A percentile compares a stretch with the other conserved stretches of the same genome.
These are phyloP conservation scores for Heimioporus sp. DNA, from an alignment of 768 basidiomycete genomes.

Conservation along the genomic window DNA sequence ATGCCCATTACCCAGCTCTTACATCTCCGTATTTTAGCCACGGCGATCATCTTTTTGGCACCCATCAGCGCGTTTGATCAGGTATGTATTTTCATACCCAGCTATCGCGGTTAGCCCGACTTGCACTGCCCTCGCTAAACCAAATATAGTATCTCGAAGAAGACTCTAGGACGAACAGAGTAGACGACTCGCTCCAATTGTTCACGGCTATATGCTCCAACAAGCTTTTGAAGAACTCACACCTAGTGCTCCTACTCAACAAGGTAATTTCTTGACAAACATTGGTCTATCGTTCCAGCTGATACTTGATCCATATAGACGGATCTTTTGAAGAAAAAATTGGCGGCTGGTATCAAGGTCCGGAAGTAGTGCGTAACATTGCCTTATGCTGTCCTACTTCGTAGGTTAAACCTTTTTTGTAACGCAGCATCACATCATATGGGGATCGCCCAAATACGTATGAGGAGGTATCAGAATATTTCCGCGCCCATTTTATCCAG, in stretches of 20 bases:
- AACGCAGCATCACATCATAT: slow-evolving; percentile 69
- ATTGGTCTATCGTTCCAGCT: neutral
- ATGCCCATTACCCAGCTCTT: slow-evolving; percentile 9
- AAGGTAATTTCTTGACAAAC: slow-evolving; percentile 46
- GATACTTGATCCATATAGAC: slow-evolving; percentile 39
- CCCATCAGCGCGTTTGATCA: slow-evolving; percentile 89
- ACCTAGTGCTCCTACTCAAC: slow-evolving; percentile 75
- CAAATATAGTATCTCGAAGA: slow-evolving; percentile 70
- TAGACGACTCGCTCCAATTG: slow-evolving; percentile 79
- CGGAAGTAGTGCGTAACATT: slow-evolving; percentile 65
- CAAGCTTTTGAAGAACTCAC: slow-evolving; percentile 66
- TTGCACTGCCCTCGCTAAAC: neutral
- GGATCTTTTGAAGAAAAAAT: slow-evolving; percentile 71
- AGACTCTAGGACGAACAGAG: slow-evolving; percentile 73
- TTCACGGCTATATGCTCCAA: slow-evolving; percentile 77
- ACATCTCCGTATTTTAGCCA: slow-evolving; percentile 43
- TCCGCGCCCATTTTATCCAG: slow-evolving; percentile 81
- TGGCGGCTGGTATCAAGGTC: slow-evolving; percentile 64
- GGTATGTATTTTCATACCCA: slow-evolving; percentile 36
- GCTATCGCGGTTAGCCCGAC: slow-evolving; percentile 10
- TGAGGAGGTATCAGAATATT: slow-evolving; percentile 72
- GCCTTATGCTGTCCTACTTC: neutral
- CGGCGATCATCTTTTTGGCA: slow-evolving; percentile 83
- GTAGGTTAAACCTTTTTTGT: neutral
- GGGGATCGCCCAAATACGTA: slow-evolving; percentile 70